Evolutionary conservation across 495 filamentous ascomycete genomes (phyloP), one percentile per base, ranked within the genome.

Genomic region (Sporormia fimetaria): DNA sequence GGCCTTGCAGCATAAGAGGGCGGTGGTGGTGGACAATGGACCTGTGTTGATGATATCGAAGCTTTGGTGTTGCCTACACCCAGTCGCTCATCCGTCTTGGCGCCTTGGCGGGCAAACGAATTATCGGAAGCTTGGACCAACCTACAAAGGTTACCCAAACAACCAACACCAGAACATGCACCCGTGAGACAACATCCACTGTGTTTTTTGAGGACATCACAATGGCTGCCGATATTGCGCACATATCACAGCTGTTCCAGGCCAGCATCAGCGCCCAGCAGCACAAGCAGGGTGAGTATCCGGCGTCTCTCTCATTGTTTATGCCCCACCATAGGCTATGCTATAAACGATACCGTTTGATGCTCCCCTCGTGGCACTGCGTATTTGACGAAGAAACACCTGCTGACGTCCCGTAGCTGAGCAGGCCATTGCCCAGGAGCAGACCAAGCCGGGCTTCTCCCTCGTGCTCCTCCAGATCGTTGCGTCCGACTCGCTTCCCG

Each of bases 381-480:
- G 37, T n/a, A n/a, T n/a, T n/a, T n/a, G n/a, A n/a, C n/a, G n/a
- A n/a, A n/a, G n/a, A n/a, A n/a, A n/a, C n/a, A n/a, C n/a, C 12
- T 8, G 15, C 51, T 64, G 37, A 56, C 51, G 24, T 15, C 26
- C 15, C 42, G 50, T 52, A 96, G 90, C 92, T 54, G 92, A 94
- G 67, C 63, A 62, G 49, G 71, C 75, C 29, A 72, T 99, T 37
- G 75, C 76, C 54, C 63, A 73, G 46, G 76, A 83, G 59, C 76
- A 94, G 63, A 70, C 67, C 49, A 81, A 84, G 60, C 79, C 83
- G 4, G 76, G 78, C 42, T 99, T 90, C 63, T 83, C 90, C n/a
- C 64, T 94, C 37, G 69, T 74, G 37, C 74, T 99, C 24, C 76
- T 99, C 18, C 82, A 82, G 40, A 86, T 96, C 56, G 86, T 92